phyloP scores from a whole-genome alignment of 345 rosid species.

The Anacardium occidentale region DNA sequence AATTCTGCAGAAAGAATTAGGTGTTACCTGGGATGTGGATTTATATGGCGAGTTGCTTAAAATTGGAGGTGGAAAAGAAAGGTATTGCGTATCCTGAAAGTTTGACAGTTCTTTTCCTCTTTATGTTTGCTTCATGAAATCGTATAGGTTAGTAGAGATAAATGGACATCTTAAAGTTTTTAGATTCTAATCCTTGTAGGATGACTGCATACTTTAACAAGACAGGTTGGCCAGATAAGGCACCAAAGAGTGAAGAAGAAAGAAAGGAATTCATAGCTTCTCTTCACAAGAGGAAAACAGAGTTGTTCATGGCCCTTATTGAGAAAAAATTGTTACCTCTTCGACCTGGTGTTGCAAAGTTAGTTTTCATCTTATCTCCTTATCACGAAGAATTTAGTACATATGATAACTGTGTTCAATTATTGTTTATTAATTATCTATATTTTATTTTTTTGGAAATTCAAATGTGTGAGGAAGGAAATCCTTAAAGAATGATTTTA shows the following conservation, averaged over 20 bases:
- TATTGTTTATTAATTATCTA: background rate
- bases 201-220: slow-evolving; percentile 94
- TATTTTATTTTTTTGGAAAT: background rate
- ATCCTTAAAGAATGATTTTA: background rate
- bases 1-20: slow-evolving; percentile 61
- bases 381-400: slow-evolving; percentile 1
- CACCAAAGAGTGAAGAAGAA: slow-evolving; percentile 81
- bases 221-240: slow-evolving; percentile 87
- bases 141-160: background rate
- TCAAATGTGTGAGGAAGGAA: background rate
- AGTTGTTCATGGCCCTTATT: slow-evolving; percentile 86
- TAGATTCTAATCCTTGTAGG: slow-evolving; percentile 37
- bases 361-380: slow-evolving; percentile 23
- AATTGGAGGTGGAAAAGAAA: slow-evolving; percentile 96
- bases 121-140: background rate
- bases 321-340: slow-evolving; percentile 85
- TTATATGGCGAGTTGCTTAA: slow-evolving; percentile 88
- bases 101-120: background rate
- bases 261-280: slow-evolving; percentile 84
- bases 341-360: slow-evolving; percentile 94
- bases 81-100: slow-evolving; percentile 32
- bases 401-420: slow-evolving; percentile 1
- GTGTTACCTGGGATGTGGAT: slow-evolving; percentile 89
- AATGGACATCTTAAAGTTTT: background rate
- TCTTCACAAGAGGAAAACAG: slow-evolving; percentile 85